These are phyloP conservation scores for Vicia faba DNA, from an alignment of 306 rosid genomes.

Conservation along the genomic window DNA sequence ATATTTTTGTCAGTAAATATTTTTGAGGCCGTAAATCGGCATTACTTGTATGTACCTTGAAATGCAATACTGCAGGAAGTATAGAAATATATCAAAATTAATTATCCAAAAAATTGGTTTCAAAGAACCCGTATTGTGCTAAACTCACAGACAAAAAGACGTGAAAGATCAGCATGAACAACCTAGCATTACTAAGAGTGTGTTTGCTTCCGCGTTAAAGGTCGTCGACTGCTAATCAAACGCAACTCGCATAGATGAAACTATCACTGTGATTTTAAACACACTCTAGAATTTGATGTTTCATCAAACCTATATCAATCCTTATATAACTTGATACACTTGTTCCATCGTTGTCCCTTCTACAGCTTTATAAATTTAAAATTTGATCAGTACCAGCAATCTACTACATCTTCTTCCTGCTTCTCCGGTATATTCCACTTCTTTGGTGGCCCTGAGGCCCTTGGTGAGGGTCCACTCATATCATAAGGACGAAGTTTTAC, in stretches of 20 bases:
- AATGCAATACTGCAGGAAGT: neutral
- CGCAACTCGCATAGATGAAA: neutral
- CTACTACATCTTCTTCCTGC: constrained; percentile 68
- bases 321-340: constrained; percentile 11
- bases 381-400: constrained; percentile 84
- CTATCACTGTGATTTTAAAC: neutral
- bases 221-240: neutral
- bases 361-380: constrained; percentile 26
- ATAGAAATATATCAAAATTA: neutral
- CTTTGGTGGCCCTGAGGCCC: constrained; percentile 59
- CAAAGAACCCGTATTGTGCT: constrained; percentile 10
- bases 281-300: neutral
- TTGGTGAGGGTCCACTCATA: constrained; percentile 48
- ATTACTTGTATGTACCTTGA: neutral
- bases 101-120: neutral
- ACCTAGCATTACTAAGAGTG: constrained; percentile 7
- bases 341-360: constrained; percentile 27
- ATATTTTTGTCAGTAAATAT: no score
- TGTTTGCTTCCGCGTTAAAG: neutral
- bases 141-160: neutral
- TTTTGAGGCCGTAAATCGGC: no score
- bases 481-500: constrained; percentile 64
- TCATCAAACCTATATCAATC: constrained; percentile 4
- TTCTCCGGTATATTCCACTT: constrained; percentile 49
- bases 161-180: constrained; percentile 8